Base-by-base conservation (phyloP, 2,329 filamentous ascomycete genomes). In the Apiospora sp. region DNA sequence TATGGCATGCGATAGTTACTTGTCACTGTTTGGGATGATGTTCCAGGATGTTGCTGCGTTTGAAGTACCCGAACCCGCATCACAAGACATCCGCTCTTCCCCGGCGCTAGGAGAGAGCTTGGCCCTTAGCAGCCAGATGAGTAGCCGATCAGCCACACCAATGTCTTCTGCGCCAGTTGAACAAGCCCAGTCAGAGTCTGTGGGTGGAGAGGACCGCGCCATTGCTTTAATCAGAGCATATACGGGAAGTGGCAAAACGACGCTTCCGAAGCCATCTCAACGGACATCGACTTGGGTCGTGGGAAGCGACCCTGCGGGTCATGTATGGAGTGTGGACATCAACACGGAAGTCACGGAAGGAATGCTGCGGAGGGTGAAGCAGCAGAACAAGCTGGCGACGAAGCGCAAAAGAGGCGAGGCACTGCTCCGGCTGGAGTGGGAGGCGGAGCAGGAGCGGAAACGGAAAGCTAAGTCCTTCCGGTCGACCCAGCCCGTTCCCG, bases 361-460 rank as follows among this genome's bases (percentile, higher is more conserved):
- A 8, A 78, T 77, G 76, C 67, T 74, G 48, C 76, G 73, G 70
- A 76, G 73, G 64, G 78, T 73, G 27, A 80, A 77, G 70, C 74
- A 77, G 48, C 58, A 78, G 24, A 79, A 78, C 6, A 76, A 76
- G 10, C 74, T 78, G 69, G 76, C 72, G 43, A 78, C 78, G 27
- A 81, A 81, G 73, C 78, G 80, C 51, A 77, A 80, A 46, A 78
- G 80, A 24, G 74, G 77, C 5, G 78, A 79, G 72, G 77, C 77
- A 16, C 76, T 81, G n/a, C 74, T 78, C 16, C 75, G 78, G 58
- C 61, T 77, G 27, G 76, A 75, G 3, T 75, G 72, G 41, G 76
- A 79, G 70, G 73, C 75, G 22, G 76, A 79, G 68, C 72, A 73
- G 78, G 34, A 37, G n/a, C 34, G 69, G 48, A 77, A 79, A 10